Conservation (phyloP, 768 basidiomycete species). For the Phaeotremella skinneri region DNA sequence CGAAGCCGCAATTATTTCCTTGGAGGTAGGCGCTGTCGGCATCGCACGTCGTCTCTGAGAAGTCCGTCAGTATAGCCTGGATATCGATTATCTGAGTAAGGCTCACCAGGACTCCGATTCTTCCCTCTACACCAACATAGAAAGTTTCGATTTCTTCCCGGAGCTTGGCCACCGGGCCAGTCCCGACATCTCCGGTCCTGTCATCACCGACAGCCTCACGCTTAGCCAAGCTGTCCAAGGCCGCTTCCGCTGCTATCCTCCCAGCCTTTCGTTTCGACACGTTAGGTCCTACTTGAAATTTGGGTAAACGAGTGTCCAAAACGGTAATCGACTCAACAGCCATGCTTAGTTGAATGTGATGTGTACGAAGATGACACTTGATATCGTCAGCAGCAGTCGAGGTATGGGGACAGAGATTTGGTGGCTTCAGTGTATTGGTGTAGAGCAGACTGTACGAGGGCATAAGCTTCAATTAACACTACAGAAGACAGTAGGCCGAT, state of each 20-base stretch:
- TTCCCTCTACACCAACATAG: constrained; percentile 7
- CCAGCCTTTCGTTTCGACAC: constrained; percentile 38
- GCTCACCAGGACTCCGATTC: constrained; percentile 11
- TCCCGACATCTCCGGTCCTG: constrained; percentile 1
- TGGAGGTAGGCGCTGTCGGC: neutral
- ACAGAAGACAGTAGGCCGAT: neutral
- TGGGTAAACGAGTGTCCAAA: constrained; percentile 37
- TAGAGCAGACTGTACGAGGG: constrained; percentile 20
- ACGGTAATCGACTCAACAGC: constrained; percentile 15
- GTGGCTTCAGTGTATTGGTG: constrained; percentile 16
- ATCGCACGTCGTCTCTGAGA: neutral
- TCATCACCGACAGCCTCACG: constrained; percentile 3
- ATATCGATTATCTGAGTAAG: neutral
- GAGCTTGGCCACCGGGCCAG: neutral
- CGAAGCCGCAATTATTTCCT: neutral
- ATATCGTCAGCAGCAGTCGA: neutral
- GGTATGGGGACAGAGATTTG: constrained; percentile 25
- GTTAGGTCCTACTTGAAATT: constrained; percentile 45
- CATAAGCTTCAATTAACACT: neutral
- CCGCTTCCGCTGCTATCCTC: constrained; percentile 15
- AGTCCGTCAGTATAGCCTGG: neutral
- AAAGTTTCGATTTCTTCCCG: constrained; percentile 16
- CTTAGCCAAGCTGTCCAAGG: constrained; percentile 20
- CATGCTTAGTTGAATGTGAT: constrained; percentile 7
- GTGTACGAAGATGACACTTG: constrained; percentile 1